Percentiles rank a stretch among this genome's conserved stretches.
Conservation (phyloP, 2,329 filamentous ascomycete species). For the Chaetomium strumarium region DNA sequence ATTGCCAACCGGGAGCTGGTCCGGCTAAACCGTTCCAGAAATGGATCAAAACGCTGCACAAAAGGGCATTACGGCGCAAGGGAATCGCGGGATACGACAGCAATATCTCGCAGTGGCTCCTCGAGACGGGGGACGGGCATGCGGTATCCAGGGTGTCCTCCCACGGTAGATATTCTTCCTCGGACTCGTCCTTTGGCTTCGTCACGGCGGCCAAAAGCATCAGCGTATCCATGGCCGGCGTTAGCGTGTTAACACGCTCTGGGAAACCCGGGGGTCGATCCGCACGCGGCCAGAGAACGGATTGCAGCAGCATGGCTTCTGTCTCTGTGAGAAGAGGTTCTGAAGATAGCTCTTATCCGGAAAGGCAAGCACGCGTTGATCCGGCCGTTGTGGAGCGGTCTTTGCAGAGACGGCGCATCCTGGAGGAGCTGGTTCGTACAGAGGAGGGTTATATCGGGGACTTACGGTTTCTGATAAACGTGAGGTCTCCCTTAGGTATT, state of each 20-base stretch:
- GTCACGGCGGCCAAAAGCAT: conserved; percentile 77
- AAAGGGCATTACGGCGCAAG: conserved; percentile 43
- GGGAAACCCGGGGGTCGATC: conserved; percentile 47
- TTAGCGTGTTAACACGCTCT: conserved; percentile 61
- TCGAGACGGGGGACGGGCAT: conserved; percentile 25
- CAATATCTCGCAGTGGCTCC: conserved; percentile 32
- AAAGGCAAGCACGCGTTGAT: conserved; percentile 52
- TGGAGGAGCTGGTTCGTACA: conserved; percentile 80
- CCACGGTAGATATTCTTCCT: conserved; percentile 54
- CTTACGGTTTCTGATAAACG: conserved; percentile 79
- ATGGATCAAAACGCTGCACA: conserved; percentile 67
- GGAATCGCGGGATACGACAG: conserved; percentile 22
- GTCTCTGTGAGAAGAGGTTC: conserved; percentile 55
- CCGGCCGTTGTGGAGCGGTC: conserved; percentile 65
- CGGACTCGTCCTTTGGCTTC: conserved; percentile 70
- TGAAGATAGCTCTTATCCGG: conserved; percentile 58
- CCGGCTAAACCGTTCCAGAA: conserved; percentile 54
- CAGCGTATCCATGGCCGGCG: conserved; percentile 68
- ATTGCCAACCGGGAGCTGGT: conserved; percentile 2
- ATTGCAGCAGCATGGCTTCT: conserved; percentile 58
- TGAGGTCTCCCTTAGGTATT: conserved; percentile 41
- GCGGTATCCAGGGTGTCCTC: conserved; percentile 18
- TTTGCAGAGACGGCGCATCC: conserved; percentile 66
- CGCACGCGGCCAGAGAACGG: conserved; percentile 50
- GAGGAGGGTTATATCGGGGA: conserved; percentile 88